phyloP scores from a whole-genome alignment of 192 early-diverging fungal species.

The Entomortierella parvispora region DNA sequence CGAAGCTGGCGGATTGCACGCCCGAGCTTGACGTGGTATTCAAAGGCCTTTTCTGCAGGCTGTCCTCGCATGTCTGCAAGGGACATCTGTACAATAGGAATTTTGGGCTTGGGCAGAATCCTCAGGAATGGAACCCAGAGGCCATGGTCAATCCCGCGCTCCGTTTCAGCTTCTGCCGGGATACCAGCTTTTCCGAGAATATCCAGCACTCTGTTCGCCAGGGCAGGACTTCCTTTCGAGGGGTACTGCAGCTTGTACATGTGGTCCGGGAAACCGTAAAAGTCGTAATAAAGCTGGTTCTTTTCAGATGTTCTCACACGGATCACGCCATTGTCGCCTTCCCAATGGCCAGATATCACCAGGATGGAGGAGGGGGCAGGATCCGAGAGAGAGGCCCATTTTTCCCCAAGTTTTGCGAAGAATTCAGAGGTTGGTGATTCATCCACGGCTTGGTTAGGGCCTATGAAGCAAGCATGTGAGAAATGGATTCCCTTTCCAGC shows the following conservation, averaged over 20 bases:
- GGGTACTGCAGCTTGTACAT: constrained; percentile 70
- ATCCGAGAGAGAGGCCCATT: constrained; percentile 30
- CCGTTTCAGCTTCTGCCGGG: constrained; percentile 52
- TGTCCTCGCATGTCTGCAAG: constrained; percentile 49
- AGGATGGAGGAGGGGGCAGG: constrained; percentile 73
- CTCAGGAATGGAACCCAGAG: constrained; percentile 75
- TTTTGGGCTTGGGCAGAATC: constrained; percentile 62
- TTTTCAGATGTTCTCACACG: constrained; percentile 55
- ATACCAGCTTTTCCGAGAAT: constrained; percentile 58
- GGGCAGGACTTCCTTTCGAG: constrained; percentile 60
- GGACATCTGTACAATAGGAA: constrained; percentile 77
- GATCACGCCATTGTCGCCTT: constrained; percentile 51
- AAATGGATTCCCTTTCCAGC: not conserved
- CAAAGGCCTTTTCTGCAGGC: constrained; percentile 60
- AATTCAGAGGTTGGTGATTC: constrained; percentile 39
- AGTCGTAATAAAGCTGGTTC: constrained; percentile 73
- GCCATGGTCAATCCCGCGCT: constrained; percentile 76
- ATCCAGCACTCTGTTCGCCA: constrained; percentile 62
- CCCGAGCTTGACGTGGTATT: constrained; percentile 65
- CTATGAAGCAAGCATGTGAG: constrained; percentile 5
- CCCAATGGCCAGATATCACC: constrained; percentile 76
- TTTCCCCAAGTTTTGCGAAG: constrained; percentile 33
- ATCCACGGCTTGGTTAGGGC: constrained; percentile 49
- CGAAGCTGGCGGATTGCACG: constrained; percentile 54
- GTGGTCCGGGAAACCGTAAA: constrained; percentile 67